Evolutionary conservation across 495 filamentous ascomycete genomes (phyloP), one percentile per base, ranked within the genome.

Genomic region (Gamarada debralockiae): DNA sequence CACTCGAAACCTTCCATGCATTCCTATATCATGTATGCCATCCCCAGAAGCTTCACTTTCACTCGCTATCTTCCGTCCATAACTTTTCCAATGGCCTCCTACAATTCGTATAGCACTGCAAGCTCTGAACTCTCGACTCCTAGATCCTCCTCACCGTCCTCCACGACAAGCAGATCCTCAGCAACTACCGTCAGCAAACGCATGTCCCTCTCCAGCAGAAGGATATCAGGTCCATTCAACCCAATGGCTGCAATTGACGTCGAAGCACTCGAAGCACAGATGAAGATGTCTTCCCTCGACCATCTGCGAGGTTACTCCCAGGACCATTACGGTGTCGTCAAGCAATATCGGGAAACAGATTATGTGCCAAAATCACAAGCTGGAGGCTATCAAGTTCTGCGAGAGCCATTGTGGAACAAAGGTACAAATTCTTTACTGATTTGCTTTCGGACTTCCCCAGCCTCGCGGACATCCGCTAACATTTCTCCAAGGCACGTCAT

Each of bases 381-480:
- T 45, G 68, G 66, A 55, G 78, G 76, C 41, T 79, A 79, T 59
- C 78, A 81, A 65, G 65, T 81, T 14, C 67, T 81, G 15, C 65
- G 73, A 38, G 74, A 81, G 64, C 77, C 78, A 29, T 65, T 73
- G 36, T 81, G 77, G 77, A 81, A 81, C 64, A 79, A 78, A 70
- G 76, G 78, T 79, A 62, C 25, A 56, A 42, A 18, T 21, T 38
- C 29, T 21, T 15, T 18, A 36, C 20, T n/a, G n/a, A n/a, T n/a
- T n/a, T n/a, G n/a, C 17, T 24, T 31, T 20, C 18, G 8, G 8
- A 18, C 3, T 22, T 7, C n/a, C 7, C 21, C 15, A 2, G 18
- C 17, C 18, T 25, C 3, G 8, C 14, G 29, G 13, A 48, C 45
- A 20, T 54, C 48, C 23, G 24, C 39, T 24, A 29, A 50, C 18